phyloP scores from a whole-genome alignment of 139 green algal species.

The Eudorina sp. region DNA sequence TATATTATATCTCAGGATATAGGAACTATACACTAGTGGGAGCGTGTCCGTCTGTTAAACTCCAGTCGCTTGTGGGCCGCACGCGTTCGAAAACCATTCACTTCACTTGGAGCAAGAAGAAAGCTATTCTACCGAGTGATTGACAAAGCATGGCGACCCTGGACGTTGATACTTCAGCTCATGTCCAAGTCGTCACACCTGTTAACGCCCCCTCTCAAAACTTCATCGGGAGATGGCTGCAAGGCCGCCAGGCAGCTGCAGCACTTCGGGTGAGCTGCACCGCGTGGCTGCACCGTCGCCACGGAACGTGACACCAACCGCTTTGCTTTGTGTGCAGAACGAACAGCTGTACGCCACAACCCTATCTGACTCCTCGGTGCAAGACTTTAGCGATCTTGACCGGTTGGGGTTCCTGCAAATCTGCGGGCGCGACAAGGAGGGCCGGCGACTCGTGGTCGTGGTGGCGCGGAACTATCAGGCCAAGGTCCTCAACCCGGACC shows the following conservation, averaged over 20 bases:
- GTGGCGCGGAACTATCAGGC: slow-evolving; percentile 31
- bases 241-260: background rate
- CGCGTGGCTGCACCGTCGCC: background rate
- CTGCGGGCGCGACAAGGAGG: background rate
- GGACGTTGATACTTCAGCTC: background rate
- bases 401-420: slow-evolving; percentile 26
- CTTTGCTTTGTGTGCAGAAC: background rate
- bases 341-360: slow-evolving; percentile 8
- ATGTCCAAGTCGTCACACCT: background rate
- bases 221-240: background rate
- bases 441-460: slow-evolving; percentile 15
- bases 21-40: too few relatives aligned
- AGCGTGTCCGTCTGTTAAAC: too few relatives aligned
- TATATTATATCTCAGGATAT: too few relatives aligned
- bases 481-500: slow-evolving; percentile 28
- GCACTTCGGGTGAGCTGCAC: background rate
- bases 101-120: too few relatives aligned
- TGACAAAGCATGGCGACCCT: background rate
- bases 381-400: slow-evolving; percentile 50
- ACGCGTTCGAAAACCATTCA: too few relatives aligned
- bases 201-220: background rate
- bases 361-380: background rate
- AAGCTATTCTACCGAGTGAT: too few relatives aligned
- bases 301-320: background rate
- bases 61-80: too few relatives aligned